phyloP scores from a whole-genome alignment of 2,329 filamentous ascomycete species.

The Hymenoscyphus scutula region DNA sequence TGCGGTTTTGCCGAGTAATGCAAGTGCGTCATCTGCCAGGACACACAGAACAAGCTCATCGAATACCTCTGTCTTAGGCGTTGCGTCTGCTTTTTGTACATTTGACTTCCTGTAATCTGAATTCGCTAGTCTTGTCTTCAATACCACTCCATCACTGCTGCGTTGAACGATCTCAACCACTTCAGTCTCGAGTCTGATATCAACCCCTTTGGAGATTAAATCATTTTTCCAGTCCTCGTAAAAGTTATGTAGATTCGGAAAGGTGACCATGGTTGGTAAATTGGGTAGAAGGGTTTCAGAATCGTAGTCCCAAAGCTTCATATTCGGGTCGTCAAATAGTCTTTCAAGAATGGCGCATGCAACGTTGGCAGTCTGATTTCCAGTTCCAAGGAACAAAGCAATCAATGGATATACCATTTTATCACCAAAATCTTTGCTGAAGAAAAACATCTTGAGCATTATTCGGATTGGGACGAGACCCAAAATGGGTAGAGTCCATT shows the following conservation, averaged over 20 bases:
- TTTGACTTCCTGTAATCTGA: slow-evolving; percentile 50
- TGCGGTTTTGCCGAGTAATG: slow-evolving; percentile 56
- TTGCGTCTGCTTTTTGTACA: slow-evolving; percentile 39
- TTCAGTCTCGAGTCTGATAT: slow-evolving; percentile 55
- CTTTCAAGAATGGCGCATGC: slow-evolving; percentile 65
- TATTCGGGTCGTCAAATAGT: slow-evolving; percentile 56
- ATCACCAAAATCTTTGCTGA: slow-evolving; percentile 68
- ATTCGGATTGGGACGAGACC: slow-evolving; percentile 61
- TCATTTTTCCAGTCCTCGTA: slow-evolving; percentile 58
- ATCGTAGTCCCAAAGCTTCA: slow-evolving; percentile 60
- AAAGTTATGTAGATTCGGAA: slow-evolving; percentile 60
- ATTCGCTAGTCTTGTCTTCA: slow-evolving; percentile 45
- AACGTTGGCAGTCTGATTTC: slow-evolving; percentile 71
- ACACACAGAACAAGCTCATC: slow-evolving; percentile 67
- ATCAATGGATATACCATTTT: slow-evolving; percentile 70
- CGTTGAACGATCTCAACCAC: slow-evolving; percentile 52
- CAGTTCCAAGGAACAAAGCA: slow-evolving; percentile 69
- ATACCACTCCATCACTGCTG: slow-evolving; percentile 49
- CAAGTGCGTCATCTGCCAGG: slow-evolving; percentile 61
- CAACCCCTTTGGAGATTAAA: slow-evolving; percentile 53
- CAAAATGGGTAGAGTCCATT: slow-evolving; percentile 59
- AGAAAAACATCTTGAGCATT: slow-evolving; percentile 65
- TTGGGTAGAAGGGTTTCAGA: slow-evolving; percentile 54
- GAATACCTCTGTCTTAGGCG: slow-evolving; percentile 51
- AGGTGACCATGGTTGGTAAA: slow-evolving; percentile 63